Base-by-base conservation (phyloP, 495 filamentous ascomycete genomes). In the Pseudevernia furfuracea region DNA sequence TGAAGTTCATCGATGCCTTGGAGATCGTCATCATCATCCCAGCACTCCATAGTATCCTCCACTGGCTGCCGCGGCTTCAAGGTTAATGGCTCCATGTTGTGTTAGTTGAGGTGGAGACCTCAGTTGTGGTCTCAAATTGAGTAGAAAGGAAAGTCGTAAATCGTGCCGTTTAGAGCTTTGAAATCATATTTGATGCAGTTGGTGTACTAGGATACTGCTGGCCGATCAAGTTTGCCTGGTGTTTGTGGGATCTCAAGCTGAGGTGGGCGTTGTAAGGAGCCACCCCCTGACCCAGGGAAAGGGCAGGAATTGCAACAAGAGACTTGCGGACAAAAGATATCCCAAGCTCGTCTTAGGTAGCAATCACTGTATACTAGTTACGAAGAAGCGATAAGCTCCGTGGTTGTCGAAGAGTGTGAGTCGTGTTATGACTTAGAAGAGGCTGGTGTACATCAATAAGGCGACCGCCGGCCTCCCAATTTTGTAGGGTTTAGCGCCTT, bases 11-110 rank as follows among this genome's bases (percentile, higher is more conserved):
- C 89, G 65, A 83, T 82, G 60, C 88, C 86, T 72, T 92, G 85
- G 61, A 94, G 74, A 69, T 96, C 81, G 68, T 85, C 87, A 71
- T 92, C 90, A 68, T 95, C 88, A 75, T 93, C 91, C 92, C 92
- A 96, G 72, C 85, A 90, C 73, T 97, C 92, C 43, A 91, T 80
- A 25, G 78, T 75, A 48, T 83, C 82, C 60, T 88, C 80, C 23
- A 79, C 79, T 52, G 79, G 75, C 65, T 77, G 80, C 59, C 79
- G 80, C 57, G 77, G 72, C 71, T 82, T 85, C 23, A 85, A 73
- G 17, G 80, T 84, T 68, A 84, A 73, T 39, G 82, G 74, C 66
- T 88, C 81, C 85, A 88, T 68, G 19, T 36, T 64, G 32, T 32
- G 32, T 46, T 59, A 48, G 28, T 36, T 0, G 38, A 19, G 30